Base-by-base conservation (phyloP, 495 filamentous ascomycete species). In the Sphaerosporella brunnea region DNA sequence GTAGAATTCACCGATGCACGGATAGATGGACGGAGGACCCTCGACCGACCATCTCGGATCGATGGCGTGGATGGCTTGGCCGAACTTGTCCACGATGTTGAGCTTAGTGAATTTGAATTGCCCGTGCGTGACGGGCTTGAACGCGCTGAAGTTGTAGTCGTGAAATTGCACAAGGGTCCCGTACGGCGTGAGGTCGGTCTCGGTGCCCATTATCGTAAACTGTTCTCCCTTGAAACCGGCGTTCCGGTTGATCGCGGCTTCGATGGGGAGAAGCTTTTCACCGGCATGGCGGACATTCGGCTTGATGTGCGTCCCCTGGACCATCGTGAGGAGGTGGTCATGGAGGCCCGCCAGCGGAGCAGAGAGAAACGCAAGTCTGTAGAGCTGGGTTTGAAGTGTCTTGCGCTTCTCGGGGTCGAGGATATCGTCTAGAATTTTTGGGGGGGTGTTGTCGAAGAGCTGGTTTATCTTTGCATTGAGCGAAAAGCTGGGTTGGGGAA, bases 51-150 rank as follows among this genome's bases (percentile, higher is more conserved):
- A n/a, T n/a, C n/a, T n/a, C n/a, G n/a, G n/a, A n/a, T n/a, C n/a
- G 28, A 32, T 32, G 7, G 13, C 53, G 13, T 44, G 41, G 16
- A 56, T 51, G 0, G 55, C 59, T 25, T 63, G 61, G 0, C 71
- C 71, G 35, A 73, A 73, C 47, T 71, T 72, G 52, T 73, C 71
- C 23, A 74, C 55, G 38, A 70, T 64, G 49, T 73, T 73, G n/a
- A 75, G 50, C 19, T 63, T 64, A 1, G 55, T 57, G 50, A 74
- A 68, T 1, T 45, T 25, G 43, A 69, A 53, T 43, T 72, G 69
- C 4, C 69, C 69, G 48, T 73, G 69, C 0, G 66, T 69, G 18
- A 56, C 66, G 0, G 64, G 64, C 53, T 71, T 70, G 46, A 72
- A 69, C 0, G 61, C 52, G 24, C 37, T 16, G 28, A 13, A 18